Percentiles rank a stretch among this genome's conserved stretches.
These are phyloP conservation scores for Scheffersomyces ergatensis DNA, from an alignment of 805 yeast species.

Conservation along the genomic window DNA sequence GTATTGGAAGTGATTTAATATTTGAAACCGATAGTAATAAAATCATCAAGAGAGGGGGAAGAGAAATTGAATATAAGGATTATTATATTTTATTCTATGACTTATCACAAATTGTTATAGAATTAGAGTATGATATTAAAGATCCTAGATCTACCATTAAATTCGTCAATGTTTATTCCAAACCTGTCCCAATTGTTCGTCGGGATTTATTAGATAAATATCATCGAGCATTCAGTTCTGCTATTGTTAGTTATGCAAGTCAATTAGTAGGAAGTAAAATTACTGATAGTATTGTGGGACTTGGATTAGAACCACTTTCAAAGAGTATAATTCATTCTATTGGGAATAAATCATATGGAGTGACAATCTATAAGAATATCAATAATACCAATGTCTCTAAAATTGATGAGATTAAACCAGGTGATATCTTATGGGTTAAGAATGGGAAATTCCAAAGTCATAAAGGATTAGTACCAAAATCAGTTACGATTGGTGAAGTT, in stretches of 20 bases:
- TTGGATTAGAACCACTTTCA: conserved; percentile 39
- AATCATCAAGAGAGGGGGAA: conserved; percentile 56
- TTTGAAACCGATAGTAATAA: conserved; percentile 64
- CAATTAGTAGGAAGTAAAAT: conserved; percentile 31
- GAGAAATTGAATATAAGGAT: conserved; percentile 50
- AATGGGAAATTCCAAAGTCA: conserved; percentile 73
- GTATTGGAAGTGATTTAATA: conserved; percentile 47
- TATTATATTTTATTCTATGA: conserved; percentile 73
- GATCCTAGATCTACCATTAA: conserved; percentile 54
- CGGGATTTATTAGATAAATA: conserved; percentile 48
- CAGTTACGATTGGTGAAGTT: conserved; percentile 52
- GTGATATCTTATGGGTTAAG: conserved; percentile 78
- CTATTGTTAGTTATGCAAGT: conserved; percentile 37
- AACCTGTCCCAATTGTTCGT: conserved; percentile 45
- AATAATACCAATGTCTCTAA: conserved; percentile 42
- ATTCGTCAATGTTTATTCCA: conserved; percentile 21
- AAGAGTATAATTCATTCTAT: conserved; percentile 22
- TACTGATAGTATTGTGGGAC: conserved; percentile 20
- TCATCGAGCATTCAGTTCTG: conserved; percentile 50
- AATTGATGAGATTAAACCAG: conserved; percentile 67
- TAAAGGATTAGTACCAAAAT: conserved; percentile 43
- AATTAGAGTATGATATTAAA: conserved; percentile 51
- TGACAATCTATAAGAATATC: conserved; percentile 53
- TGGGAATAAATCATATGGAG: conserved; percentile 72
- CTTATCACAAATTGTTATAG: conserved; percentile 62